Evolutionary conservation across 805 yeast species (phyloP).

Genomic region (Pichia rugopelliculosa): DNA sequence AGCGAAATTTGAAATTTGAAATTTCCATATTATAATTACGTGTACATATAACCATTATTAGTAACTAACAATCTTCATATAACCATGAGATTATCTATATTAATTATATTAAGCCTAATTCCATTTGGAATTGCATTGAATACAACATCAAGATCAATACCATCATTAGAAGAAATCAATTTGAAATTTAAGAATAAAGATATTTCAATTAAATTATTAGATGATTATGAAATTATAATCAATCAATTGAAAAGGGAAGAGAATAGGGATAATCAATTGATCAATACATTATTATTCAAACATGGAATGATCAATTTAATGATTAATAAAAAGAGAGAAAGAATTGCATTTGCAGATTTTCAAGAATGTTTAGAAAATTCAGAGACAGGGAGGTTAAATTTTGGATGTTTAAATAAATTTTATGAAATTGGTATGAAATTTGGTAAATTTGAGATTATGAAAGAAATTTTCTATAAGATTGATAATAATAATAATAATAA

Average conservation of each 20-base stretch:
- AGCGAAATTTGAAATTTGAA: too few relatives aligned
- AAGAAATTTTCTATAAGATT: slow-evolving; percentile 6
- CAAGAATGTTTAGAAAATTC: slow-evolving; percentile 32
- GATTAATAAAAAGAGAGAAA: slow-evolving; percentile 38
- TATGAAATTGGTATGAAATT: slow-evolving; percentile 42
- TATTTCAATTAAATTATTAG: slow-evolving; percentile 24
- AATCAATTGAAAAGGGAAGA: not conserved
- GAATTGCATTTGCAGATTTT: slow-evolving; percentile 46
- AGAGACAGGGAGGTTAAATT: slow-evolving; percentile 27
- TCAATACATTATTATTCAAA: slow-evolving; percentile 31
- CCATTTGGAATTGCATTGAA: not conserved
- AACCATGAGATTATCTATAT: not conserved
- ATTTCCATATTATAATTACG: too few relatives aligned
- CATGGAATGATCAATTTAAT: slow-evolving; percentile 56
- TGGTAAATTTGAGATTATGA: slow-evolving; percentile 30
- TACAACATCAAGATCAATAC: not conserved
- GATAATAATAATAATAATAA: not conserved
- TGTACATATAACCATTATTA: too few relatives aligned
- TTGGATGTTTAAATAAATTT: slow-evolving; percentile 44
- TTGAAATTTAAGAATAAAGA: slow-evolving; percentile 19
- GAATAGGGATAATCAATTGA: not conserved
- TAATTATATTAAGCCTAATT: not conserved
- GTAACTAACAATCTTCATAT: too few relatives aligned
- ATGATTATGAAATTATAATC: slow-evolving; percentile 16
- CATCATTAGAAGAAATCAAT: slow-evolving; percentile 8